Evolutionary conservation across 805 yeast species (phyloP).

Genomic region (Saturnispora diversa): DNA sequence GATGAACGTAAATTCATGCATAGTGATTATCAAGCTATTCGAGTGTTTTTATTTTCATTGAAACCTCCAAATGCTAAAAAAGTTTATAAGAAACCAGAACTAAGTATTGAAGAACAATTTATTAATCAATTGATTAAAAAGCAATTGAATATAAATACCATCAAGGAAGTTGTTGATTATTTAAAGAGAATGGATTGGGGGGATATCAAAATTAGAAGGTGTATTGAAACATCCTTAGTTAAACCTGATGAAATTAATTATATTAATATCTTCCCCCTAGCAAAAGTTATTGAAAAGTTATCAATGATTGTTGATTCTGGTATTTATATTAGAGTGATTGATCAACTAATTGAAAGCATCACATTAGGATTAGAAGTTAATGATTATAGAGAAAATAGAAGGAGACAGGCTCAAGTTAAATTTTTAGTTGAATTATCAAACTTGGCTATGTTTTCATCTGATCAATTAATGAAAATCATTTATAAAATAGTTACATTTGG

Average conservation of each 20-base stretch:
- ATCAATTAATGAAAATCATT: slow-evolving; percentile 42
- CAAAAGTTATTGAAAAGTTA: slow-evolving; percentile 40
- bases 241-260: slow-evolving; percentile 56
- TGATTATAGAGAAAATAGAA: slow-evolving; percentile 50
- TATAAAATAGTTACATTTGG: slow-evolving; percentile 59
- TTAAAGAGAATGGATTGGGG: slow-evolving; percentile 41
- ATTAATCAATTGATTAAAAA: slow-evolving; percentile 42
- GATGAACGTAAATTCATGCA: slow-evolving; percentile 42
- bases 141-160: slow-evolving; percentile 37
- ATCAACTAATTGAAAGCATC: slow-evolving; percentile 56
- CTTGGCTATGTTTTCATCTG: slow-evolving; percentile 36
- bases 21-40: slow-evolving; percentile 51
- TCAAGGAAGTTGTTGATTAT: slow-evolving; percentile 30
- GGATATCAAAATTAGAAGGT: slow-evolving; percentile 28
- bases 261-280: slow-evolving; percentile 44
- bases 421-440: slow-evolving; percentile 54
- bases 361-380: slow-evolving; percentile 58
- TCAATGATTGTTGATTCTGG: slow-evolving; percentile 14
- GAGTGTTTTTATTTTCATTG: slow-evolving; percentile 44
- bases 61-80: slow-evolving; percentile 46
- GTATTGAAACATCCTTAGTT: slow-evolving; percentile 37
- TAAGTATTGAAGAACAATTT: slow-evolving; percentile 41
- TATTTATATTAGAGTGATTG: slow-evolving; percentile 38
- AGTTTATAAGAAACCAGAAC: slow-evolving; percentile 19
- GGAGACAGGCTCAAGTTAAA: slow-evolving; percentile 51